Conservation (phyloP, 768 basidiomycete genomes). For the Mycena vulgaris region DNA sequence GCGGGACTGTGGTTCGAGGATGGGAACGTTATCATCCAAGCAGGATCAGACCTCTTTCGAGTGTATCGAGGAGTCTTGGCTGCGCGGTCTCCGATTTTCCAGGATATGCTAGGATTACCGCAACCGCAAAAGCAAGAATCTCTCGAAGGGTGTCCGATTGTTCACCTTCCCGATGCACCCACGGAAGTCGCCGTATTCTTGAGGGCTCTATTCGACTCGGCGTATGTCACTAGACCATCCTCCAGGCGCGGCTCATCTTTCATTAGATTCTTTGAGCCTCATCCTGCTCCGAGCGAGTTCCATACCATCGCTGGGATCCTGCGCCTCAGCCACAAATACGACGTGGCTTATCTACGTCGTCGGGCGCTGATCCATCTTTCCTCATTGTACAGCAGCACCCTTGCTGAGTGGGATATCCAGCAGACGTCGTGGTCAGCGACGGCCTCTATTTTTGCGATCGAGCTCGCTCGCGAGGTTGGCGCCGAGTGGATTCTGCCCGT, state of each 20-base stretch:
- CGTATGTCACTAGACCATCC: slow-evolving; percentile 16
- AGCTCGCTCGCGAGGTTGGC: slow-evolving; percentile 2
- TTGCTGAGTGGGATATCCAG: background rate
- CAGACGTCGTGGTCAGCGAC: background rate
- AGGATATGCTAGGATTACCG: slow-evolving; percentile 31
- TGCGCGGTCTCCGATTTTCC: slow-evolving; percentile 32
- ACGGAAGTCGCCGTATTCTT: slow-evolving; percentile 32
- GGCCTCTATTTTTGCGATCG: background rate
- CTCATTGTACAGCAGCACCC: background rate
- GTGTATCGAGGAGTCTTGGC: slow-evolving; percentile 33
- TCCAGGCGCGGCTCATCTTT: background rate
- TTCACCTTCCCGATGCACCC: slow-evolving; percentile 24
- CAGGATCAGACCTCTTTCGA: slow-evolving; percentile 22
- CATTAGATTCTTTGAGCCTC: slow-evolving; percentile 15
- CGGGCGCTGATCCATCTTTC: background rate
- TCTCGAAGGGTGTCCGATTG: slow-evolving; percentile 28
- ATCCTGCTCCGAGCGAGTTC: slow-evolving; percentile 3
- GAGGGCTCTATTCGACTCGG: slow-evolving; percentile 23
- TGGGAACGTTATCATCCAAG: slow-evolving; percentile 40
- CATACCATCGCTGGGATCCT: background rate
- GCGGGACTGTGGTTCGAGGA: slow-evolving; percentile 43
- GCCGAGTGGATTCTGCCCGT: background rate
- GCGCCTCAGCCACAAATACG: slow-evolving; percentile 24
- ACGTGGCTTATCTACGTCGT: background rate
- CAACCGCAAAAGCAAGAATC: slow-evolving; percentile 25